phyloP scores from a whole-genome alignment of 306 rosid species.

The Datisca glomerata region DNA sequence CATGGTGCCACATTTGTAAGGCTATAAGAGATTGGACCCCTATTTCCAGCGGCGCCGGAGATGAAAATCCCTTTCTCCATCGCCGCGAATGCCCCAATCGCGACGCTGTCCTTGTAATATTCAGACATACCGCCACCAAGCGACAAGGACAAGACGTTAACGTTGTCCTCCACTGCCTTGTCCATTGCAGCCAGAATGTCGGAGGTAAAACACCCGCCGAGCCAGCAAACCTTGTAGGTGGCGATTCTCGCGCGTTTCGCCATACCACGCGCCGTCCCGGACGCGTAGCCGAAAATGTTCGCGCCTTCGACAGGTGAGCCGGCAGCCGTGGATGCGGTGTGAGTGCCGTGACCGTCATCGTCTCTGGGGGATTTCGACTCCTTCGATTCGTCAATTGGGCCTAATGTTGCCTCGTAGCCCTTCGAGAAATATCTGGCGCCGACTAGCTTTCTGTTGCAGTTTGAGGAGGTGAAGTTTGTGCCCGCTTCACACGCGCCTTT shows the following conservation, averaged over 20 bases:
- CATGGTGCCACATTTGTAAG: conserved; percentile 72
- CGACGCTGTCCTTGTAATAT: conserved; percentile 37
- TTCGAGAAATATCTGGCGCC: conserved; percentile 53
- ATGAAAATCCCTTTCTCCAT: conserved; percentile 67
- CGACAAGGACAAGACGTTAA: conserved; percentile 56
- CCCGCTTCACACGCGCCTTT: conserved; percentile 59
- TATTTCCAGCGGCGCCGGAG: conserved; percentile 66
- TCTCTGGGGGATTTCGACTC: conserved; percentile 58
- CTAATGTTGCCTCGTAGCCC: conserved; percentile 33
- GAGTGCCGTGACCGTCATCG: conserved; percentile 74
- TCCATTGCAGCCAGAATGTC: conserved; percentile 65
- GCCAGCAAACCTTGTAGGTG: conserved; percentile 63
- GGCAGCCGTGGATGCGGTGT: conserved; percentile 62
- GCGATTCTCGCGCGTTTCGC: conserved; percentile 57
- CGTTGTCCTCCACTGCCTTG: conserved; percentile 58
- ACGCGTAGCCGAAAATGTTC: conserved; percentile 42
- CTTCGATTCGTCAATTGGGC: conserved; percentile 26
- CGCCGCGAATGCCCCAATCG: conserved; percentile 65
- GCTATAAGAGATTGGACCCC: conserved; percentile 33
- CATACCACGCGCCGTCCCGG: conserved; percentile 82
- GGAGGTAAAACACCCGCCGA: conserved; percentile 34
- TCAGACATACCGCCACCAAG: conserved; percentile 46
- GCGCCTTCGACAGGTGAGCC: conserved; percentile 48
- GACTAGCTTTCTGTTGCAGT: conserved; percentile 59
- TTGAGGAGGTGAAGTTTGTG: conserved; percentile 36